These are phyloP conservation scores for Penicillium sp. DNA, from an alignment of 2,329 filamentous ascomycete genomes.

Conservation along the genomic window DNA sequence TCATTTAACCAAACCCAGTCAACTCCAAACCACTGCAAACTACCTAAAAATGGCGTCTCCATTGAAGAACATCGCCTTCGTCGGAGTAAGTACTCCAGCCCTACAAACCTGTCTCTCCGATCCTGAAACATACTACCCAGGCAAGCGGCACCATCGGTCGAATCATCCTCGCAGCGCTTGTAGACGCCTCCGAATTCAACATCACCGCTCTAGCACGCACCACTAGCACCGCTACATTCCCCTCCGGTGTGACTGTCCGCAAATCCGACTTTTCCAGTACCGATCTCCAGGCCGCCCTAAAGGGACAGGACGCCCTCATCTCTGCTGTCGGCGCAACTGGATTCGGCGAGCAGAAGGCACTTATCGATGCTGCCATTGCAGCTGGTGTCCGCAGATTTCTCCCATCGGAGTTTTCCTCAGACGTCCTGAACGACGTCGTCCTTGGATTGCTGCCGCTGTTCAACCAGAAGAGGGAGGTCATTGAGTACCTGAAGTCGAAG, in stretches of 20 bases:
- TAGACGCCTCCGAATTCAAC: slow-evolving; percentile 22
- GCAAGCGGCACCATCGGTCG: slow-evolving; percentile 32
- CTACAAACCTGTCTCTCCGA: neutral
- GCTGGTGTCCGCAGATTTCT: slow-evolving; percentile 41
- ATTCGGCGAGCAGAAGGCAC: slow-evolving; percentile 34
- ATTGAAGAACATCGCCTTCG: slow-evolving; percentile 21
- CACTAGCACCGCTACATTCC: slow-evolving; percentile 25
- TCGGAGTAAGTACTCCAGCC: slow-evolving; percentile 23
- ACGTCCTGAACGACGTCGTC: slow-evolving; percentile 31
- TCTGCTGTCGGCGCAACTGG: slow-evolving; percentile 31
- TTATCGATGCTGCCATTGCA: slow-evolving; percentile 38
- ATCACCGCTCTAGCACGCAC: slow-evolving; percentile 33
- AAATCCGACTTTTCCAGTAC: slow-evolving; percentile 31
- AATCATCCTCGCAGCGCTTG: slow-evolving; percentile 27
- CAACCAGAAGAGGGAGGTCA: slow-evolving; percentile 30
- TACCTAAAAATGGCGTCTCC: slow-evolving; percentile 1
- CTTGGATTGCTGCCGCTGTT: slow-evolving; percentile 33
- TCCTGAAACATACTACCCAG: slow-evolving; percentile 16
- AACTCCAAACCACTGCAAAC: neutral
- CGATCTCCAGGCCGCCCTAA: slow-evolving; percentile 30
- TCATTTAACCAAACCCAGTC: neutral
- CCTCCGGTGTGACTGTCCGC: slow-evolving; percentile 24
- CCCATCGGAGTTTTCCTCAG: slow-evolving; percentile 39
- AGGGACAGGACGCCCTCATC: slow-evolving; percentile 38
- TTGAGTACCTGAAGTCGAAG: slow-evolving; percentile 60